Conservation (phyloP, 306 rosid genomes). For the Canavalia ensiformis region DNA sequence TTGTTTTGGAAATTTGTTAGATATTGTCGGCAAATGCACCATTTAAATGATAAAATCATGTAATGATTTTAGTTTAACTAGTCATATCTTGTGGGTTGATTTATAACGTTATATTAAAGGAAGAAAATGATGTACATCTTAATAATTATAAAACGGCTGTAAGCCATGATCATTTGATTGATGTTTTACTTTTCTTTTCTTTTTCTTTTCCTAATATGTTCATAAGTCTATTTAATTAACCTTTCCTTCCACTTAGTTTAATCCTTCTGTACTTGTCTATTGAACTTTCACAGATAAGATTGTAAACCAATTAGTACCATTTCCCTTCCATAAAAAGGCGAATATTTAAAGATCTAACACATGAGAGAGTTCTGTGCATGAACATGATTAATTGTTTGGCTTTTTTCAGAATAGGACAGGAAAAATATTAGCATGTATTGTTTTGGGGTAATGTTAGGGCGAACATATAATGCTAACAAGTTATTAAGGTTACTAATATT, state of each 20-base stretch:
- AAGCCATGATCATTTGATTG: conserved; percentile 39
- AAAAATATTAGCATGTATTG: background rate
- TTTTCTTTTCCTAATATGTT: conserved; percentile 4
- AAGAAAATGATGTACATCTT: conserved; percentile 19
- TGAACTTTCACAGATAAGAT: background rate
- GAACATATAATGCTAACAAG: background rate
- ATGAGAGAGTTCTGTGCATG: background rate
- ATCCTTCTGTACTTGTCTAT: conserved; percentile 21
- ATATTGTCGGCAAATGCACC: conserved; percentile 29
- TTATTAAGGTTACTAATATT: too few species aligned
- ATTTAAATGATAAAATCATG: conserved; percentile 16
- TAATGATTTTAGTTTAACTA: background rate
- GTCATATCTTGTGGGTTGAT: conserved; percentile 30
- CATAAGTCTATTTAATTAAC: conserved; percentile 38
- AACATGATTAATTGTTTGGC: conserved; percentile 30
- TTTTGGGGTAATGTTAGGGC: background rate
- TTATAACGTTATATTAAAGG: background rate
- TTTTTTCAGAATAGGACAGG: background rate
- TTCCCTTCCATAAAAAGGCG: background rate
- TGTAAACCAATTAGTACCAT: conserved; percentile 15
- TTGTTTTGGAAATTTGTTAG: conserved; percentile 22
- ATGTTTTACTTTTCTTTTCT: background rate
- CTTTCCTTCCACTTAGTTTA: background rate
- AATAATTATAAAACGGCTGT: conserved; percentile 41
- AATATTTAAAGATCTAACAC: conserved; percentile 22